Conservation (phyloP, 306 rosid genomes). For the Mucuna pruriens region DNA sequence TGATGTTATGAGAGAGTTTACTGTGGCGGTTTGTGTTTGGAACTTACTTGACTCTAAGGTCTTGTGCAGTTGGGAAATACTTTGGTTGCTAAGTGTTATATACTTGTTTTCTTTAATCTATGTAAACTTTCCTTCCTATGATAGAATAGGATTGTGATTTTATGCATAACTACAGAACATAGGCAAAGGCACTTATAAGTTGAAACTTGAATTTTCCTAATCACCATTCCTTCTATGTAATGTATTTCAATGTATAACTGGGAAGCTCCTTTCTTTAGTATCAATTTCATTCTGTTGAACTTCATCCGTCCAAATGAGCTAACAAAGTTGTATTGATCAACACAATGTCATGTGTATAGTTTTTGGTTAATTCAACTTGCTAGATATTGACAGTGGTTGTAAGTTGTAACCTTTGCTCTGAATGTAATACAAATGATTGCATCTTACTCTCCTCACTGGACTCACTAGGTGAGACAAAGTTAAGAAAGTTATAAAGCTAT, state of each 20-base stretch:
- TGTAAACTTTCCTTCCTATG: not conserved
- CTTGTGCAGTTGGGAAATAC: slow-evolving; percentile 31
- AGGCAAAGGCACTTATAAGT: too few species aligned
- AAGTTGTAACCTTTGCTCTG: not conserved
- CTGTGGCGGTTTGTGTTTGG: slow-evolving; percentile 20
- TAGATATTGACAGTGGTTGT: not conserved
- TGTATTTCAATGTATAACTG: not conserved
- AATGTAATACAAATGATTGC: slow-evolving; percentile 4
- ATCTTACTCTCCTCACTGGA: not conserved
- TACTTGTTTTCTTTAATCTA: slow-evolving; percentile 1
- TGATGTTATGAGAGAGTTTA: not conserved
- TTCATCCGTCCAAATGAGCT: slow-evolving; percentile 1
- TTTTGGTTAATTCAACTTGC: not conserved
- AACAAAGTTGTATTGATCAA: not conserved
- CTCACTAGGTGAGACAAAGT: not conserved
- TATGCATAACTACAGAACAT: not conserved
- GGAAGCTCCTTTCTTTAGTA: not conserved
- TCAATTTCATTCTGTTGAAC: not conserved
- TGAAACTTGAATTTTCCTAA: not conserved
- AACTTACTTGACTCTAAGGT: slow-evolving; percentile 44
- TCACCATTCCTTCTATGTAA: not conserved
- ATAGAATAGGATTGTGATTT: not conserved
- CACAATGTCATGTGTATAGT: not conserved
- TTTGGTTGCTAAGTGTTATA: slow-evolving; percentile 16
- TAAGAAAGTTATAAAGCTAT: slow-evolving; percentile 9